Evolutionary conservation across 2,329 filamentous ascomycete genomes (phyloP), one percentile per base, ranked within the genome.

Genomic region (Penicillium sp.): DNA sequence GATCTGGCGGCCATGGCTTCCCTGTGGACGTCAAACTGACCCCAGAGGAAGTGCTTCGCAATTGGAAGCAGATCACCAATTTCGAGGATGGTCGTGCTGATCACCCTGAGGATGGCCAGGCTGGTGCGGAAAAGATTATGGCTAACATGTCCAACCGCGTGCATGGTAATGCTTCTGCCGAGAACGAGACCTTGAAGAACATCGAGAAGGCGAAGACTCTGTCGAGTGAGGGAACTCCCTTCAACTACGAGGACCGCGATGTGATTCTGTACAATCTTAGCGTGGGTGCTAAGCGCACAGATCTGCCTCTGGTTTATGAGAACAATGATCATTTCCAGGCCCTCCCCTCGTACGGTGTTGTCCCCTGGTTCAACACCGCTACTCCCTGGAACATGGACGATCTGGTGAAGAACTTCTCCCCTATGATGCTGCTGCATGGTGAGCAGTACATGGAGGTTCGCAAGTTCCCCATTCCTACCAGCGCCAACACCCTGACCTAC

Each of bases 361-460:
- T 99, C 66, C 94, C 94, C n/a, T 89, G 87, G 67, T 97, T 97
- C 79, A 88, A 88, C 76, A 87, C 91, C 57, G 82, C 89, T 62
- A 79, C 86, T 57, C 90, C 93, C 27, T 97, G 89, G 79, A 85
- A 81, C 74, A 82, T 94, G 67, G 84, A 86, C 69, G 85, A 92
- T 53, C 83, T 99, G 58, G 88, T 97, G 27, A 91, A 92, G 73
- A 96, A 97, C 81, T 99, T 97, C 81, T 91, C 85, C 35, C 93
- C 92, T 58, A 97, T 96, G 91, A 97, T 97, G 91, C 85, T 99
- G 47, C 88, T 99, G 23, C 94, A 99, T 78, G 94, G 94, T 70
- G 94, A 99, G 81, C 94, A 99, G 76, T 99, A 92, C 78, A 90
- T 99, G 61, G 94, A 99, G 77, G 84, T 99, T 69, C 86, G 87